A percentile compares a stretch with the other conserved stretches of the same genome.
These are phyloP conservation scores for Calendula officinalis DNA, from an alignment of 129 eudicot species.

Conservation along the genomic window DNA sequence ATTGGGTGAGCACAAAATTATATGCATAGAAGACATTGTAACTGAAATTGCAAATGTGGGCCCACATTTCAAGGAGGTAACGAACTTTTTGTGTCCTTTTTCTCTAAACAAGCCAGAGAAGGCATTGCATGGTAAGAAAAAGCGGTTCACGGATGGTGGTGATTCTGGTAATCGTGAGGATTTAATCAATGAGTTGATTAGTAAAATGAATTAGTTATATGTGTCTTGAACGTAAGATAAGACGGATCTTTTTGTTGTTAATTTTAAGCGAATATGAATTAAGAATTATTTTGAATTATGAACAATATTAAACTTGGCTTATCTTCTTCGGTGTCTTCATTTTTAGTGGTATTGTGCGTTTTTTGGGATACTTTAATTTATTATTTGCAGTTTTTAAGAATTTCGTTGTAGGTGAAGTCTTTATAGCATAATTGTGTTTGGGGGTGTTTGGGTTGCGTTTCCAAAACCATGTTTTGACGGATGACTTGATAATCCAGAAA, in stretches of 20 bases:
- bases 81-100: conserved; percentile 57
- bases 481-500: too few species aligned
- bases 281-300: background rate
- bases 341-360: background rate
- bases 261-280: background rate
- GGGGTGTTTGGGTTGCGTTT: too few species aligned
- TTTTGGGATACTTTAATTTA: too few species aligned
- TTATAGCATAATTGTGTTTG: too few species aligned
- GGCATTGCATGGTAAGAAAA: conserved; percentile 63
- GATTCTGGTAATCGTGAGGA: conserved; percentile 67
- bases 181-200: conserved; percentile 55
- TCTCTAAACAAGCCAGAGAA: conserved; percentile 43
- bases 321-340: background rate
- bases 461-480: too few species aligned
- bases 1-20: conserved; percentile 47
- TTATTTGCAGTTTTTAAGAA: too few species aligned
- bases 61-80: conserved; percentile 55
- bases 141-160: conserved; percentile 54
- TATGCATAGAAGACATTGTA: conserved; percentile 77
- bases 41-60: conserved; percentile 60
- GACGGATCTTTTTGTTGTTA: background rate
- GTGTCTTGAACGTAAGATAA: background rate
- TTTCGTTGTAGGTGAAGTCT: too few species aligned
- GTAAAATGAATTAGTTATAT: conserved; percentile 51
- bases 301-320: background rate